Evolutionary conservation across 345 rosid genomes (phyloP), one percentile per base, ranked within the genome.

Genomic region (Lumnitzera racemosa): DNA sequence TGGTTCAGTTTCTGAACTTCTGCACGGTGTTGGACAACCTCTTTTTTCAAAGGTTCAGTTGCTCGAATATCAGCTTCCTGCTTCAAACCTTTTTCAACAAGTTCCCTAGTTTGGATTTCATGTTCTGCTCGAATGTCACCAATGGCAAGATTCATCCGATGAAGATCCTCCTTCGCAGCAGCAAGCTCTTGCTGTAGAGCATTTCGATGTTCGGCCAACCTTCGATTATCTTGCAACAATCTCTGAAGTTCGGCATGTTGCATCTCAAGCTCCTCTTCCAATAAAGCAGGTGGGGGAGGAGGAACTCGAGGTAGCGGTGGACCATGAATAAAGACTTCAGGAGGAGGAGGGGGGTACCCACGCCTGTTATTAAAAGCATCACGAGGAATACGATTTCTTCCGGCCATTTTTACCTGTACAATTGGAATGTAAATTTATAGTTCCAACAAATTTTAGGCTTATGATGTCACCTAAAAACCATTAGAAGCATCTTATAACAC

Each of bases 201-300:
- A 74, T 78, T 77, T 31, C 95, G 74, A 65, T 94, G 95, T 13
- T 90, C 97, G 43, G 70, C 78, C 68, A 94, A 61, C 66, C 88
- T 79, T 47, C 76, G 91, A 63, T 86, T 90, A 61, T 90, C 99
- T 65, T 55, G 67, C 74, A 90, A 77, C 49, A 94, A 83, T 81
- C 92, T 75, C 57, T 83, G 77, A 5, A 90, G 79, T 72, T 94
- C 97, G 59, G 57, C 82, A 50, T 86, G 90, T 62, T 85, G 99
- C 47, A 81, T 71, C 60, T 88, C 95, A 52, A 94, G 90, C 69
- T 94, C 99, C 62, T 90, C 97, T 69, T 90, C 86, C 80, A 90
- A 65, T 59, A 90, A 63, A 49, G 83, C 87, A 55, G 86, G 90
- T 41, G 88, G 98, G 27, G 86, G 92, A 55, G 80, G 84, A 13